Base-by-base conservation (phyloP, 2,329 filamentous ascomycete species). In the Pseudogymnoascus sp. region DNA sequence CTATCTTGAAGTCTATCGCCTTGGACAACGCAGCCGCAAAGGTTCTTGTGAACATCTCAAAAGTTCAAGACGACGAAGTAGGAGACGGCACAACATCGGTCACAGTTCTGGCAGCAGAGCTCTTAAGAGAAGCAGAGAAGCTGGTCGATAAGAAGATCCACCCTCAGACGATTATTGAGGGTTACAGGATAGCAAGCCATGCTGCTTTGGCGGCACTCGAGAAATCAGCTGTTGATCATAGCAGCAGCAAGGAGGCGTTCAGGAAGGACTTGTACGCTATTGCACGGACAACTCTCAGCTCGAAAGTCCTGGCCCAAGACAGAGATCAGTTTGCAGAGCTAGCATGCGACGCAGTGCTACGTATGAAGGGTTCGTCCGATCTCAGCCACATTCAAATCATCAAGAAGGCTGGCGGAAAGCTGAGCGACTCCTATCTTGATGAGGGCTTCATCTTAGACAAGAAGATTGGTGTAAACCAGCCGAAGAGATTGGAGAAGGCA, bases 361-460 rank as follows among this genome's bases (percentile, higher is more conserved):
- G 95, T 67, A 83, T 99, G 72, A 91, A 91, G 76, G 90, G 90
- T 63, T 95, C 92, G 2, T 91, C 90, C 63, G 94, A 99, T 75
- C 85, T 99, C 62, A 97, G 90, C 75, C 92, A 97, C 74, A 99
- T 99, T 68, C 94, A 99, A 77, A 92, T 99, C 72, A 99, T 99
- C 81, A 99, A 99, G 83, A 99, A 99, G 82, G 89, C 93, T 2
- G 94, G 94, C 70, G 94, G 94, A 70, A 99, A 97, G 82, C 85
- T 99, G 64, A 94, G 87, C 75, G 94, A 99, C 75, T 97, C 93
- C 11, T 99, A 99, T 77, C 83, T 99, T 42, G 94, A 99, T 73
- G 92, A 97, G 72, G 94, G 94, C 4, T 99, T 99, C 80, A 97
- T 99, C 72, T 81, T 99, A 62, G 94, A 99, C 80, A 99, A 99